These are phyloP conservation scores for Exobasidium cylindrosporum DNA, from an alignment of 1,284 basidiomycete species.

Conservation along the genomic window DNA sequence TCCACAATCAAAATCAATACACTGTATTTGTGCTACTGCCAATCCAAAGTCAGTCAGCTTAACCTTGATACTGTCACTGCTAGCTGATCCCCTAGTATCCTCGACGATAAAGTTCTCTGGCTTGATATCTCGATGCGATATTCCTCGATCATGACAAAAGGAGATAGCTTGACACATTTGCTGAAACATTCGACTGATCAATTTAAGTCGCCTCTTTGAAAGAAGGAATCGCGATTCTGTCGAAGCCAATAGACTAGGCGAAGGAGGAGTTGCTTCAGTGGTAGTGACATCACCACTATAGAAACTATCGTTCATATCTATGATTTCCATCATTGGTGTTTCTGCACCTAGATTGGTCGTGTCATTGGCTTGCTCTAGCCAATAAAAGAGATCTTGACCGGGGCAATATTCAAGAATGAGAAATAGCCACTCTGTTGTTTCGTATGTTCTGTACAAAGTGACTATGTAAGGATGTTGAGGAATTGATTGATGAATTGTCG, in stretches of 20 bases:
- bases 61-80: constrained; percentile 61
- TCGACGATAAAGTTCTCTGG: constrained; percentile 63
- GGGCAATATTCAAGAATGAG: constrained; percentile 87
- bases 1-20: constrained; percentile 95
- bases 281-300: constrained; percentile 16
- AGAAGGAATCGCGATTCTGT: constrained; percentile 74
- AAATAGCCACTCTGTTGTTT: constrained; percentile 75
- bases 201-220: constrained; percentile 76
- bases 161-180: constrained; percentile 98
- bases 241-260: constrained; percentile 81
- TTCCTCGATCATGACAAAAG: constrained; percentile 85
- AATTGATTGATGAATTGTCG: constrained; percentile 89
- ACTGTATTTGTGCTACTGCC: constrained; percentile 80
- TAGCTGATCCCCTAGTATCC: constrained; percentile 27
- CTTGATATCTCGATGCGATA: constrained; percentile 97
- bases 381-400: constrained; percentile 86
- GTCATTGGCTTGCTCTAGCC: constrained; percentile 68
- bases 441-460: constrained; percentile 69
- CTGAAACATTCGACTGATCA: constrained; percentile 94
- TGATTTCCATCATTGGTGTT: constrained; percentile 12
- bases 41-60: constrained; percentile 97
- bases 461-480: constrained; percentile 90
- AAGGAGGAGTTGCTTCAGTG: constrained; percentile 65
- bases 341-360: constrained; percentile 19
- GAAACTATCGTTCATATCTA: constrained; percentile 1